Conservation (phyloP, 352 stramenopile species). For the Albugo laibachii region DNA sequence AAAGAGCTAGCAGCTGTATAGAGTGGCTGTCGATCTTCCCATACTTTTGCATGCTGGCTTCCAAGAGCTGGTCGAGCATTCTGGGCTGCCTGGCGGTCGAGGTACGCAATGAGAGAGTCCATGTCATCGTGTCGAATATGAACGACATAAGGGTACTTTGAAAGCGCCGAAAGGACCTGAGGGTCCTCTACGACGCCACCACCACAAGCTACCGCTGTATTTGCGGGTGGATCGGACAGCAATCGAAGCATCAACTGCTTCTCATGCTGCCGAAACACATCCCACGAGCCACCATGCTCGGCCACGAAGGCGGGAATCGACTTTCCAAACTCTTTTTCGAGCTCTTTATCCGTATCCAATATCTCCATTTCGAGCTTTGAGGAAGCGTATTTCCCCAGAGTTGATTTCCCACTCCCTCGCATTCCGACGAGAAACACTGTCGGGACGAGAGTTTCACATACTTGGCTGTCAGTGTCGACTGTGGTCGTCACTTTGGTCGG, state of each 20-base stretch:
- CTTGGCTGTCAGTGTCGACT: slow-evolving; percentile 9
- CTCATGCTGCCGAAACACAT: slow-evolving; percentile 52
- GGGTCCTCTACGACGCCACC: slow-evolving; percentile 65
- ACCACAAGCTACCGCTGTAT: slow-evolving; percentile 67
- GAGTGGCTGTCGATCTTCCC: slow-evolving; percentile 27
- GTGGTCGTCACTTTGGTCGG: slow-evolving; percentile 6
- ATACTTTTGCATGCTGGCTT: slow-evolving; percentile 35
- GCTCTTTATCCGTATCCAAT: slow-evolving; percentile 59
- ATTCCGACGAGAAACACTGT: slow-evolving; percentile 74
- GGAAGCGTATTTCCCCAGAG: slow-evolving; percentile 33
- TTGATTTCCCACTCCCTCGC: slow-evolving; percentile 73
- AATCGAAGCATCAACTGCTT: slow-evolving; percentile 34
- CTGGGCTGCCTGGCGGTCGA: slow-evolving; percentile 19
- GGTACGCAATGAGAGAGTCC: slow-evolving; percentile 42
- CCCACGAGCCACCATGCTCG: slow-evolving; percentile 35
- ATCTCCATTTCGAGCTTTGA: slow-evolving; percentile 25
- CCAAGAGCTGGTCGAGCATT: slow-evolving; percentile 30
- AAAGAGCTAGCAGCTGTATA: slow-evolving; percentile 29
- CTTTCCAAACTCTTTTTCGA: slow-evolving; percentile 44
- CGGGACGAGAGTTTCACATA: slow-evolving; percentile 7
- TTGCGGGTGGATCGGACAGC: slow-evolving; percentile 25
- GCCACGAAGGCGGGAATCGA: slow-evolving; percentile 52
- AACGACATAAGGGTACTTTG: slow-evolving; percentile 44
- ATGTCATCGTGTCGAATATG: slow-evolving; percentile 37
- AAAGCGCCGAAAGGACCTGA: slow-evolving; percentile 33